Evolutionary conservation across 495 filamentous ascomycete genomes (phyloP).

Genomic region (Patellaria atrata): DNA sequence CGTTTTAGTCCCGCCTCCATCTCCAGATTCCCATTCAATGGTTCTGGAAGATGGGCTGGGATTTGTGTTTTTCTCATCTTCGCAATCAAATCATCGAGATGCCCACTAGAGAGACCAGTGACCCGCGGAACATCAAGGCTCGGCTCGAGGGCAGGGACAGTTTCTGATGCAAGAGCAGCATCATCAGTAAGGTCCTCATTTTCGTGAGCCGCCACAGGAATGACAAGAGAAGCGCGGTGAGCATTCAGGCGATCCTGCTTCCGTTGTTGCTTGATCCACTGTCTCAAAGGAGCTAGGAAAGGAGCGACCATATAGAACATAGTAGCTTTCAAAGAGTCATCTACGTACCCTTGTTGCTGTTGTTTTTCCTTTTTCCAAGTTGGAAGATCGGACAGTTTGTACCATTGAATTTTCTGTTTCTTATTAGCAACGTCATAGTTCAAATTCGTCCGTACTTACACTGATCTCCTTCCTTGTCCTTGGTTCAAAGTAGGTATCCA

Average conservation of each 20-base stretch:
- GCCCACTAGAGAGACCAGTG: too few relatives aligned
- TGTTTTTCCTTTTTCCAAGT: slow-evolving; percentile 55
- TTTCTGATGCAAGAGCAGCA: too few relatives aligned
- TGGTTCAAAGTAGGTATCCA: slow-evolving; percentile 74
- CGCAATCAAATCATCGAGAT: too few relatives aligned
- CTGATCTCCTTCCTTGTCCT: slow-evolving; percentile 94
- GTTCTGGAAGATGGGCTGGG: too few relatives aligned
- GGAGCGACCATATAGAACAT: slow-evolving; percentile 98
- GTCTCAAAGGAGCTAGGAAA: slow-evolving; percentile 71
- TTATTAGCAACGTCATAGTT: slow-evolving; percentile 1
- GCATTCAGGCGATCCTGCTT: slow-evolving; percentile 41
- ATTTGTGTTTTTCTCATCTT: too few relatives aligned
- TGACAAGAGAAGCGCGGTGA: slow-evolving; percentile 3
- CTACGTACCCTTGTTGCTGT: slow-evolving; percentile 33
- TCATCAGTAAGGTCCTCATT: slow-evolving; percentile 15
- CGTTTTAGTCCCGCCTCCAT: too few relatives aligned
- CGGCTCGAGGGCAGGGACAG: too few relatives aligned
- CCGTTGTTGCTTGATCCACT: slow-evolving; percentile 78
- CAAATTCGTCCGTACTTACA: slow-evolving; percentile 11
- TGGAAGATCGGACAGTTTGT: slow-evolving; percentile 72
- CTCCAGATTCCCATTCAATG: too few relatives aligned
- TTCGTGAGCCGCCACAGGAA: slow-evolving; percentile 6
- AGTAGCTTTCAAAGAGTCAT: slow-evolving; percentile 49
- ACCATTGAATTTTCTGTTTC: slow-evolving; percentile 67
- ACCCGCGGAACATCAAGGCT: too few relatives aligned